Evolutionary conservation across 2,329 filamentous ascomycete genomes (phyloP), one percentile per base, ranked within the genome.

Genomic region (Fusarium euwallaceae): DNA sequence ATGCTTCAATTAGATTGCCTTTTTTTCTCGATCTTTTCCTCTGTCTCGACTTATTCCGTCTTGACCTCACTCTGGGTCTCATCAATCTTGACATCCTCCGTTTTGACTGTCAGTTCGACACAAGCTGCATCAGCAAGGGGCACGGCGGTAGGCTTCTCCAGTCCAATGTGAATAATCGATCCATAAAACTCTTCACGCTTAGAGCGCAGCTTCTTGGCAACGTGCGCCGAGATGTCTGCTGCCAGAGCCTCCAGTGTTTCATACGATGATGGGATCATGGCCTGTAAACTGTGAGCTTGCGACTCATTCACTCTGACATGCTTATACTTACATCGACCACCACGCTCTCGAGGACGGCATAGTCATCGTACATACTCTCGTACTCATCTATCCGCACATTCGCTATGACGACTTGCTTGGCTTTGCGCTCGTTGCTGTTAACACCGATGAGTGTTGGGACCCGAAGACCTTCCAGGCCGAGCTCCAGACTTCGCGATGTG

Each of bases 131-230:
- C 93, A 2, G 93, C 93, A 76, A 93, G 89, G 0, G 91, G 88
- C 22, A 95, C 91, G 0, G 93, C 93, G 14, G 92, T 90, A 4
- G 93, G 93, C 83, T 95, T 95, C 82, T 92, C 91, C 61, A 95
- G 83, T 27, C 85, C 84, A 41, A 95, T 86, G 69, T 86, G 88
- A 61, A 95, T 74, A 84, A 67, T 86, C 86, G 82, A 88, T 88
- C 16, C 84, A 84, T 22, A 73, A 58, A 76, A 72, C 22, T 72
- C 65, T 7, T 70, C 68, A 4, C 69, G 68, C 43, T 74, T 76
- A 10, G 73, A 67, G n/a, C 51, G 66, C 71, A 89, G 84, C 34
- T 86, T 84, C 27, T 79, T 78, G n/a, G 87, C 82, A 45, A 92
- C 84, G 9, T 79, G 81, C 6, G 82, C 82, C 61, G 83, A 88